Conservation (phyloP, 1,284 basidiomycete species). For the Tylopilus sp. region DNA sequence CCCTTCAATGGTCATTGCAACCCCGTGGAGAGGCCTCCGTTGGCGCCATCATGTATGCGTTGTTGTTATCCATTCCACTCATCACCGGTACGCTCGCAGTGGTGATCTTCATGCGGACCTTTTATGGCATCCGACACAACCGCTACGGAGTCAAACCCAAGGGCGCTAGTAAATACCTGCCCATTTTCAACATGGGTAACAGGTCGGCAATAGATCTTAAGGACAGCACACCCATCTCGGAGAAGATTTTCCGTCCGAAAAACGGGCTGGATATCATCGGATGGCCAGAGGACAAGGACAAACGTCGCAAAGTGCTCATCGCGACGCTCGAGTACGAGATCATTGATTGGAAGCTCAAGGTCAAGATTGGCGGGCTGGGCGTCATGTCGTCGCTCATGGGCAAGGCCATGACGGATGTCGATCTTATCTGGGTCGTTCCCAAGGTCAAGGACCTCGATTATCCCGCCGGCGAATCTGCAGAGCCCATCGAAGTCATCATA, state of each 20-base stretch:
- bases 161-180: slow-evolving; percentile 68
- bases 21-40: slow-evolving; percentile 79
- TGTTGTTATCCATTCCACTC: slow-evolving; percentile 76
- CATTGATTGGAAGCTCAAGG: slow-evolving; percentile 93
- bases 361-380: slow-evolving; percentile 94
- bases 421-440: slow-evolving; percentile 88
- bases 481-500: slow-evolving; percentile 92
- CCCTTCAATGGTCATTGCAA: slow-evolving; percentile 71
- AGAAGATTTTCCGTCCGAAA: slow-evolving; percentile 63
- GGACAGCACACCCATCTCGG: slow-evolving; percentile 50
- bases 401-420: slow-evolving; percentile 94
- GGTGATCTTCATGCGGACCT: slow-evolving; percentile 87
- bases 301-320: slow-evolving; percentile 86
- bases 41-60: slow-evolving; percentile 80
- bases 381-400: slow-evolving; percentile 97
- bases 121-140: slow-evolving; percentile 93
- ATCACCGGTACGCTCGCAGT: slow-evolving; percentile 82
- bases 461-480: slow-evolving; percentile 82
- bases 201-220: slow-evolving; percentile 65
- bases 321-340: slow-evolving; percentile 93
- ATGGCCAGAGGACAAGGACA: slow-evolving; percentile 88
- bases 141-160: slow-evolving; percentile 79
- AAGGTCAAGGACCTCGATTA: slow-evolving; percentile 93
- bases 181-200: slow-evolving; percentile 62
- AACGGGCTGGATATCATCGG: slow-evolving; percentile 70